Evolutionary conservation across 2,329 filamentous ascomycete species (phyloP), one percentile per base, ranked within the genome.

Genomic region (Exophiala sp.): DNA sequence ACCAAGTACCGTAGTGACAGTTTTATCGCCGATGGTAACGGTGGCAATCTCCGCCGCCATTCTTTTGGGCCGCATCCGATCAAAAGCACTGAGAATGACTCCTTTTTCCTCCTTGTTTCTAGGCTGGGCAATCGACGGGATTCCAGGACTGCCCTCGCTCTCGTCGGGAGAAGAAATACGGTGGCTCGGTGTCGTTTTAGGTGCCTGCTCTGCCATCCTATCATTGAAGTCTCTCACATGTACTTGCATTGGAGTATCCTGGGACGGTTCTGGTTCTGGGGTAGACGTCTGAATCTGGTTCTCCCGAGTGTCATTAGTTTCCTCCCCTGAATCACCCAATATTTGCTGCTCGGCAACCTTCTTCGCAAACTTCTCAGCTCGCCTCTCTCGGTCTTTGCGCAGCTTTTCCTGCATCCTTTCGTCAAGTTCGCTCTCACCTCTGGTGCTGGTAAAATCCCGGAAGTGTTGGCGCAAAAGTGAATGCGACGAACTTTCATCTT

Each of bases 11-110:
- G 84, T 85, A 0, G 82, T 86, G 4, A 84, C 78, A 0, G 85
- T 89, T 42, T 78, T 79, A 57, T 85, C 78, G 1, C 87, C 88
- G 50, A 92, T 82, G 0, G 86, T 91, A 44, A 92, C 88, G 1
- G 86, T 89, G 16, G 88, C 87, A 47, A 85, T 73, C 63, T 89
- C 84, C 24, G 78, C 72, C 1, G 80, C 78, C 1, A 79, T 72
- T 33, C 86, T 79, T 65, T 83, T 87, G 1, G 80, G 77, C 12
- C 83, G 76, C 81, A 86, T 85, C 14, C 80, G 77, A 66, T 85
- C 81, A 61, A 85, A 85, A 1, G 83, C 83, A 64, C 78, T 83
- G 47, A 80, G 78, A 20, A 86, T 72, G 0, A 76, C 65, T 40
- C 77, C 77, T 34, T 44, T 45, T 14, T 54, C 42, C 8, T 52